Evolutionary conservation across 1,139 yeast genomes (phyloP), one percentile per base, ranked within the genome.

Genomic region (Oligophagozyma castellii): DNA sequence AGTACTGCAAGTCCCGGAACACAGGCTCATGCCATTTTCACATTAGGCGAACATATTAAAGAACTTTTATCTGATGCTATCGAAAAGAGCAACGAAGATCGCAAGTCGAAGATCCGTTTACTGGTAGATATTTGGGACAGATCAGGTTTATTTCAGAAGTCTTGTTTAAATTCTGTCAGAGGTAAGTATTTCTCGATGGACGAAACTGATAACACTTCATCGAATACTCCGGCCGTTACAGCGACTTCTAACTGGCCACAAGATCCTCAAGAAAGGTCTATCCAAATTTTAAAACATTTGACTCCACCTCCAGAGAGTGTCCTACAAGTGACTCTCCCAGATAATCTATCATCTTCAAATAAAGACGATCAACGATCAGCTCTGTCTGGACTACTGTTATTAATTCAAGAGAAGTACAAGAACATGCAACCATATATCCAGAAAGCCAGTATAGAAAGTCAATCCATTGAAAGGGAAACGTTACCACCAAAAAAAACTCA

Each of bases 71-170:
- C 70, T 43, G 73, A 71, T 42, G 70, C 81, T 18, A 55, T 74
- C 45, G 65, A 66, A 29, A 65, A 63, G 37, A 63, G 71, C 42
- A 56, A 62, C 33, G 61, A 60, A 29, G 61, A 56, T 24, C 73
- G 71, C 40, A 62, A 63, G 49, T 81, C 71, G 35, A 89, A 84
- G 55, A 71, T 84, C 42, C 64, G 73, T 47, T 86, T 84, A 56
- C 65, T 89, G 44, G 68, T 89, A 42, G 94, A 81, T 40, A 86
- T 89, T 46, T 89, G 98, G 98, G 83, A 74, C 45, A 72, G 83
- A 41, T 79, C 89, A 20, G 73, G 71, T 29, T 78, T 95, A 11
- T 89, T 89, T 55, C 63, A 65, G 31, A 65, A 67, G 24, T 63
- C 64, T 25, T 58, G 65, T 22, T 59, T 86, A 35, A 56, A 64